Percentiles rank a stretch among this genome's conserved stretches.
Conservation (phyloP, 2,329 filamentous ascomycete genomes). For the Truncatella angustata region DNA sequence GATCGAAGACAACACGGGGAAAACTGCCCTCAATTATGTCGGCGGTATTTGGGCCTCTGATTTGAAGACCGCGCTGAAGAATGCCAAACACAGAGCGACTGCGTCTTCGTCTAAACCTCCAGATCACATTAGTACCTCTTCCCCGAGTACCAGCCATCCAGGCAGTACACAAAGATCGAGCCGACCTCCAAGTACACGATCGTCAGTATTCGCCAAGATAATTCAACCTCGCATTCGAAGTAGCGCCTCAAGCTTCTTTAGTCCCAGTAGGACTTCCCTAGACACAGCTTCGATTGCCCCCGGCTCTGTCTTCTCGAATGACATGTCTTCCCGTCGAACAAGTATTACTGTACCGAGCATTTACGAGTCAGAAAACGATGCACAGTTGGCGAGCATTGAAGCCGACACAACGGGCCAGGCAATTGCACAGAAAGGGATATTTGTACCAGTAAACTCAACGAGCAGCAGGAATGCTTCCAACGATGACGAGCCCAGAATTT, state of each 20-base stretch:
- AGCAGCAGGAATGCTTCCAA: too few species aligned
- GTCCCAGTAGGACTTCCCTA: not conserved
- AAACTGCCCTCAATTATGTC: slow-evolving; percentile 3
- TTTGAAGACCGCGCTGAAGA: not conserved
- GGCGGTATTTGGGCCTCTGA: not conserved
- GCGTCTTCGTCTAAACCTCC: not conserved
- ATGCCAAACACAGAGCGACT: not conserved
- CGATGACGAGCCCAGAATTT: too few species aligned
- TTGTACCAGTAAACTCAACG: too few species aligned
- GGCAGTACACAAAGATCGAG: not conserved
- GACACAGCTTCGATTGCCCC: not conserved
- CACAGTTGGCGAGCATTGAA: not conserved
- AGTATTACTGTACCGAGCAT: not conserved
- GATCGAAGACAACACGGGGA: slow-evolving; percentile 3
- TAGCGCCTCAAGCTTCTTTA: not conserved
- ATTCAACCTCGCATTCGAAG: not conserved
- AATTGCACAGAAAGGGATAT: too few species aligned
- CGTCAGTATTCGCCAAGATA: not conserved
- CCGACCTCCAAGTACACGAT: not conserved
- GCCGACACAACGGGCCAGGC: not conserved
- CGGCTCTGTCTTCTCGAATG: not conserved
- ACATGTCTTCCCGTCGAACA: not conserved
- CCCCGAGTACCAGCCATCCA: too few species aligned
- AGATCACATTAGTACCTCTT: not conserved
- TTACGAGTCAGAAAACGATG: not conserved